Conservation (phyloP, 768 basidiomycete species). For the Ramaria sp. region DNA sequence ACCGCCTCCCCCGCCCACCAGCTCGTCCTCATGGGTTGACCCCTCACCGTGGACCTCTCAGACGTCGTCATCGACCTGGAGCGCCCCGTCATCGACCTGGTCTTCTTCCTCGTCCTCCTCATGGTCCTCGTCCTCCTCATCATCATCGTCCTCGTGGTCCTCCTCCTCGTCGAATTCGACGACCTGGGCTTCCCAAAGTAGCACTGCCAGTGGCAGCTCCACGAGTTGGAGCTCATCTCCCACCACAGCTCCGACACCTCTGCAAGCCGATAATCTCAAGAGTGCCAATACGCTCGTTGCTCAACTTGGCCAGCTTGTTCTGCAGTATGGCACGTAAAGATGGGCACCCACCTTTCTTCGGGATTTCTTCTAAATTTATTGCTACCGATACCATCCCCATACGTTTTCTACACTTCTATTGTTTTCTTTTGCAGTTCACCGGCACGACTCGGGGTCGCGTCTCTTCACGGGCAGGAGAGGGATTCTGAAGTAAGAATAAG, state of each 20-base stretch:
- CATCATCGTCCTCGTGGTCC: slow-evolving; percentile 16
- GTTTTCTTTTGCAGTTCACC: neutral
- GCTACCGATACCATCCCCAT: neutral
- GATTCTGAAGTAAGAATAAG: neutral
- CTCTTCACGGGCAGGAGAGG: neutral
- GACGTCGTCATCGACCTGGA: slow-evolving; percentile 1
- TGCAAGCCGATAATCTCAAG: neutral
- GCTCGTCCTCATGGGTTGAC: slow-evolving; percentile 3
- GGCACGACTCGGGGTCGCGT: neutral
- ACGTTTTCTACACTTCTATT: neutral
- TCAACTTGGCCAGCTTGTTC: neutral
- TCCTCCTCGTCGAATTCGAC: slow-evolving; percentile 14
- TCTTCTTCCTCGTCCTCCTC: slow-evolving; percentile 8
- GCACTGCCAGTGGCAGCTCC: slow-evolving; percentile 1
- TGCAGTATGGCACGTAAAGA: neutral
- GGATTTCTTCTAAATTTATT: neutral
- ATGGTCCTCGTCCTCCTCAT: slow-evolving; percentile 12
- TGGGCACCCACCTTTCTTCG: neutral
- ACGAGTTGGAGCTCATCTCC: neutral
- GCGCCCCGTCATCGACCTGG: slow-evolving; percentile 2
- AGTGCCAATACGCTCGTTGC: neutral
- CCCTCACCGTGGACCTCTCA: slow-evolving; percentile 8
- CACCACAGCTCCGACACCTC: neutral
- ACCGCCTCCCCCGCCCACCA: slow-evolving; percentile 13
- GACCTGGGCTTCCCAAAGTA: slow-evolving; percentile 1